These are phyloP conservation scores for Hordeum marinum DNA, from an alignment of 176 grass and related monocot species.

Conservation along the genomic window DNA sequence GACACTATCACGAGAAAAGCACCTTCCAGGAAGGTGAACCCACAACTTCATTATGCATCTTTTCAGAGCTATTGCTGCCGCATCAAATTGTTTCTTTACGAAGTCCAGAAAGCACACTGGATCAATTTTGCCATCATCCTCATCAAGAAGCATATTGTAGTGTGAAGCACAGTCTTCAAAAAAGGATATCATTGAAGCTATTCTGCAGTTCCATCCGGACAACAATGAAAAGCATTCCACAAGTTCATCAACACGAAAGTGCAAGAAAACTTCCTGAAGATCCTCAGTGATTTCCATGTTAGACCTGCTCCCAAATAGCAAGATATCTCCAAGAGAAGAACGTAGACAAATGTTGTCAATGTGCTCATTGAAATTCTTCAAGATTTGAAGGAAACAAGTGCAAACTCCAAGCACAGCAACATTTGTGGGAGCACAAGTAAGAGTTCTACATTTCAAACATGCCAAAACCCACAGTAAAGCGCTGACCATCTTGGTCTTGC, in stretches of 20 bases:
- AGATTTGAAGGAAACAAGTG: constrained; percentile 38
- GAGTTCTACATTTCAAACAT: constrained; percentile 52
- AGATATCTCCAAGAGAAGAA: constrained; percentile 45
- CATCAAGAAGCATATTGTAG: constrained; percentile 41
- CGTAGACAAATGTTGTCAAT: not conserved
- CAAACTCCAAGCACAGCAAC: constrained; percentile 65
- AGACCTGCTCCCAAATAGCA: constrained; percentile 59
- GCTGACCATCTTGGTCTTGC: constrained; percentile 65
- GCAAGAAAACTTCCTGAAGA: constrained; percentile 69
- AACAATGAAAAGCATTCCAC: constrained; percentile 49
- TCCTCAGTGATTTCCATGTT: constrained; percentile 58
- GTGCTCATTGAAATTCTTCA: constrained; percentile 27
- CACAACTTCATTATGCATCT: constrained; percentile 43
- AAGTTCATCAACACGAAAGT: constrained; percentile 51
- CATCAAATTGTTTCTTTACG: constrained; percentile 45
- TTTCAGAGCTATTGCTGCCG: constrained; percentile 19
- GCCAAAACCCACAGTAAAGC: constrained; percentile 50
- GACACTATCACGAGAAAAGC: constrained; percentile 28
- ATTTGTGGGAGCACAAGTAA: constrained; percentile 79
- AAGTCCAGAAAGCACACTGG: constrained; percentile 36
- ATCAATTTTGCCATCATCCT: constrained; percentile 1
- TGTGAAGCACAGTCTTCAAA: constrained; percentile 41
- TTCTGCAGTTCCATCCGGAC: constrained; percentile 38
- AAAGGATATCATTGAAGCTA: constrained; percentile 47
- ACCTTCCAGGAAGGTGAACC: constrained; percentile 48